Conservation (phyloP, 2,329 filamentous ascomycete species). For the Beauveria brongniartii region DNA sequence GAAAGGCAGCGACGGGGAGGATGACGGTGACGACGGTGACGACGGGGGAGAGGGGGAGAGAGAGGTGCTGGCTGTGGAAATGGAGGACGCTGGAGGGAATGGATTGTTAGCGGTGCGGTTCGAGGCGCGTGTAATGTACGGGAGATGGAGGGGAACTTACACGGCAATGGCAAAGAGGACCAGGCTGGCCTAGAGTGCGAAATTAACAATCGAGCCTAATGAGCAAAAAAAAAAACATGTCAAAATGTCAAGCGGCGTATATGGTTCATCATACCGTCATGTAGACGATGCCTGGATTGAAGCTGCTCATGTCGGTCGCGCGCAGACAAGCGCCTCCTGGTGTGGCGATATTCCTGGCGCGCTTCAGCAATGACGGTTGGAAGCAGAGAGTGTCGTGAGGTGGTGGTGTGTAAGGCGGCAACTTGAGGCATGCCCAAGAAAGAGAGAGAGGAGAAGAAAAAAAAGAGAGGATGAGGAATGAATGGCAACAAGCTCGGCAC, state of each 20-base stretch:
- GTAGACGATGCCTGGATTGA: slow-evolving; percentile 11
- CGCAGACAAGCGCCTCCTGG: no score
- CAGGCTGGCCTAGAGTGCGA: slow-evolving; percentile 1
- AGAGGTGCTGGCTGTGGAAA: slow-evolving; percentile 29
- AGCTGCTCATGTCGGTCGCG: neutral
- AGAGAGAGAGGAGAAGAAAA: no score
- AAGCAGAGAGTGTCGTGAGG: no score
- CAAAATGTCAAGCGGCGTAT: neutral
- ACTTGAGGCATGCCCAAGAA: no score
- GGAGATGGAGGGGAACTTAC: neutral
- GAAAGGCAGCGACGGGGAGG: slow-evolving; percentile 31
- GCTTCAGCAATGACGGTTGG: neutral
- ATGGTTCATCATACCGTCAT: slow-evolving; percentile 4
- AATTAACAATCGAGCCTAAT: neutral
- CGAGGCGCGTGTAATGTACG: neutral
- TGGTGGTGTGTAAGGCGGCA: no score
- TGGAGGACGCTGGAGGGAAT: slow-evolving; percentile 28
- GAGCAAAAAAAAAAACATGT: neutral
- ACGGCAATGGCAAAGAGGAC: slow-evolving; percentile 9
- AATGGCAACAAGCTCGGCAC: no score
- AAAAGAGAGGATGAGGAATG: no score
- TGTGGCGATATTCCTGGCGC: neutral
- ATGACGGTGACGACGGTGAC: slow-evolving; percentile 30
- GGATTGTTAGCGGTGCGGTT: neutral
- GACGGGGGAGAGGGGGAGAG: slow-evolving; percentile 30